Evolutionary conservation across 305 asterid species (phyloP), one percentile per base, ranked within the genome.

Genomic region (Nicotiana rustica): DNA sequence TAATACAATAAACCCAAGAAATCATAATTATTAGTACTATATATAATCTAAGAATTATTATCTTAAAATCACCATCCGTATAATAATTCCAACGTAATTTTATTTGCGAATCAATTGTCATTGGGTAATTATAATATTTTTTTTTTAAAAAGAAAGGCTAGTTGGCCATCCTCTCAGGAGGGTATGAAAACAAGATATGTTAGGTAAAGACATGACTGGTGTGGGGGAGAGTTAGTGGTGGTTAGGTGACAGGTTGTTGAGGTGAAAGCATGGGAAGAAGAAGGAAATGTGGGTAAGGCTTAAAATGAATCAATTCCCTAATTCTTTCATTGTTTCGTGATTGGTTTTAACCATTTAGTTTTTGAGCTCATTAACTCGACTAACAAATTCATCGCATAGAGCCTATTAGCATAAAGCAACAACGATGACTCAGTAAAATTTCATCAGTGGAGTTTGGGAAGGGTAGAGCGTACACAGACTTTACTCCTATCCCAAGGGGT

Each of bases 221-320:
- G 61, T 73, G 60, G 82, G 41, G 21, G 82, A 61, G 14, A 64
- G 36, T 6, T 62, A 44, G 1, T 56, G 44, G 12, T 79, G 19
- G 64, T 38, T 64, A 21, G 67, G 78, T 47, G 78, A 67, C 49
- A 5, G 29, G 17, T 79, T 67, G 52, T 21, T 80, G 83, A 67
- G 62, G 65, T 21, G 83, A 80, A 65, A 65, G 15, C 19, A 78
- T n/a, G 4, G 56, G 52, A 67, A 36, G 77, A 29, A 4, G 47
- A 21, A 33, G 7, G 0, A 19, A 56, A 19, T 14, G 73, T 38
- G 69, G 33, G 5, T 18, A 10, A 56, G 69, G 25, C 55, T 67
- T 36, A 4, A 35, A 7, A 68, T n/a, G 1, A 38, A 4, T 4
- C 56, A 69, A 38, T 69, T 47, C 6, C 19, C 61, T 44, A 69